Evolutionary conservation across 768 basidiomycete genomes (phyloP), one percentile per base, ranked within the genome.

Genomic region (Boletus barrowsii): DNA sequence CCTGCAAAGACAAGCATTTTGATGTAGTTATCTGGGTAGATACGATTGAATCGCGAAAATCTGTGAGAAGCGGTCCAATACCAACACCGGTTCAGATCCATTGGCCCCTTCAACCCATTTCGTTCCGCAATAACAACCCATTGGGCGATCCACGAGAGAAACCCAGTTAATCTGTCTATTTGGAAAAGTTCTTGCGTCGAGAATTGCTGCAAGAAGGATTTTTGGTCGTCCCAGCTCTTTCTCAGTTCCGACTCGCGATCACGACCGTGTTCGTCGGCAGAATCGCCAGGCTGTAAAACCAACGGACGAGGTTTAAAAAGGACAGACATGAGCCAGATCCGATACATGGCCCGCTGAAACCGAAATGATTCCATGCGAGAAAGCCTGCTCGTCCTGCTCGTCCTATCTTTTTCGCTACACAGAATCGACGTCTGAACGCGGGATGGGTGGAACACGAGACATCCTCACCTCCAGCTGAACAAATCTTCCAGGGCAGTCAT

Each of bases 391-490:
- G 49, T 59, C 13, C 37, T 45, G 30, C 63, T 69, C 3, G 56
- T 58, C 26, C 71, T 67, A 49, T 76, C 71, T 54, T 76, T 73
- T 51, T 72, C 1, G 8, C 55, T 54, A 11, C 26, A 15, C 3
- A 10, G 14, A 14, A 42, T 40, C 6, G 6, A 18, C 20, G 17
- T 3, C 8, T 11, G 10, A n/a, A 33, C 10, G 9, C 14, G 3
- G n/a, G 32, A 14, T 7, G 7, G 13, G 13, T 11, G 4, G n/a
- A 29, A 10, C 13, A 3, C 9, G 15, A 33, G 29, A 55, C 8
- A 36, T 43, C 69, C 75, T 62, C 30, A 71, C 77, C 72, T 72
- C 37, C 64, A 52, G 49, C 76, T 76, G 55, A 72, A 78, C 11
- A 76, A 39, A 30, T 70, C 63, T 53, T 76, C 75, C 15, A 77